Conservation (phyloP, 139 green algal genomes). For the Diplosphaera chodatii region DNA sequence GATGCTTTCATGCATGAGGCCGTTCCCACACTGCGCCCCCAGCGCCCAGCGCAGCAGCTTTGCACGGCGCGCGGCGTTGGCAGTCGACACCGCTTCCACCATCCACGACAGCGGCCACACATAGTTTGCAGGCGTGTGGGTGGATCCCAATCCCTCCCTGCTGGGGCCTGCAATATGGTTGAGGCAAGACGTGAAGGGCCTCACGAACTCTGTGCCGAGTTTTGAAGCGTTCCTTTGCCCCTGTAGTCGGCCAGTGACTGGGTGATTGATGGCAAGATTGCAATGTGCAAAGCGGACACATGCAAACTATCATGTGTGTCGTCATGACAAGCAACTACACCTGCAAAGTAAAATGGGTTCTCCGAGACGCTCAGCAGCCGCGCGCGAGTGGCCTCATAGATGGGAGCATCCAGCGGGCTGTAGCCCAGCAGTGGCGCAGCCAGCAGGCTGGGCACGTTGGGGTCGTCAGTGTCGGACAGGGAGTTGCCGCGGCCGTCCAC, state of each 20-base stretch:
- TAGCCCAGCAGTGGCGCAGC: conserved; percentile 56
- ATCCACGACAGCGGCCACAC: conserved; percentile 45
- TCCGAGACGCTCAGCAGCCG: conserved; percentile 26
- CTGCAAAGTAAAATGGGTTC: conserved; percentile 36
- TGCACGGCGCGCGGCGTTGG: conserved; percentile 15
- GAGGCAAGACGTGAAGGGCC: too few relatives aligned
- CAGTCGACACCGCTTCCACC: conserved; percentile 6
- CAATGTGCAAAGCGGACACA: too few relatives aligned
- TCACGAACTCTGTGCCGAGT: too few relatives aligned
- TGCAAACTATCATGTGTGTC: too few relatives aligned
- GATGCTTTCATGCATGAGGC: conserved; percentile 52
- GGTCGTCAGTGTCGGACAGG: conserved; percentile 47
- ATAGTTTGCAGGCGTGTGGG: conserved; percentile 33
- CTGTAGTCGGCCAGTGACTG: too few relatives aligned
- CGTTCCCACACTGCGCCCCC: conserved; percentile 35
- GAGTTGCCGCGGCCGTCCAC: conserved; percentile 46
- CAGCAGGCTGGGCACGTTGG: conserved; percentile 58
- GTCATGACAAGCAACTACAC: too few relatives aligned
- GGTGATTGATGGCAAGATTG: too few relatives aligned
- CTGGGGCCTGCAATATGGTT: conserved; percentile 4
- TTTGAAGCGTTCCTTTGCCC: too few relatives aligned
- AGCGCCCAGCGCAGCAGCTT: conserved; percentile 35
- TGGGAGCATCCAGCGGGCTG: conserved; percentile 17
- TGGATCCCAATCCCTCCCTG: conserved; percentile 39
- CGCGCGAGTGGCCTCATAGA: conserved; percentile 26